Percentiles rank a stretch among this genome's conserved stretches.
phyloP scores from a whole-genome alignment of 371 early-diverging fungal species.

The Dichotomocladium elegans region DNA sequence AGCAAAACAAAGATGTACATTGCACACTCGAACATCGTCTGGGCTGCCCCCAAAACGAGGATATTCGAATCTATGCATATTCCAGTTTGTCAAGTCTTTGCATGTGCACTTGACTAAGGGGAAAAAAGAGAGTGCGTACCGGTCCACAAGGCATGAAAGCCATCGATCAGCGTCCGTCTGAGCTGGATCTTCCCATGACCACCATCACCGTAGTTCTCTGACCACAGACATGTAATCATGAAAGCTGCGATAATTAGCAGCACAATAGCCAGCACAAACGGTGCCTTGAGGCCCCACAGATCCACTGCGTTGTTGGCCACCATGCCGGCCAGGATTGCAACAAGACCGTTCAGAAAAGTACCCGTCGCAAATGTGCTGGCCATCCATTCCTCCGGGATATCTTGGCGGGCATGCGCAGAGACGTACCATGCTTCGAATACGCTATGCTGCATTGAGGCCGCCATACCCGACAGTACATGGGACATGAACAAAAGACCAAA shows the following conservation, averaged over 20 bases:
- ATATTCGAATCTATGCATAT: conserved; percentile 54
- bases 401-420: conserved; percentile 59
- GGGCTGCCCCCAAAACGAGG: conserved; percentile 63
- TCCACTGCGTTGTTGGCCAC: conserved; percentile 59
- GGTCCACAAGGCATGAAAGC: conserved; percentile 23
- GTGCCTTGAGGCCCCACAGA: conserved; percentile 53
- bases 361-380: conserved; percentile 67
- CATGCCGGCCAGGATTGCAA: conserved; percentile 69
- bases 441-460: conserved; percentile 67
- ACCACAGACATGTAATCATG: conserved; percentile 57
- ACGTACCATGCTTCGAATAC: conserved; percentile 86
- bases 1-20: conserved; percentile 82
- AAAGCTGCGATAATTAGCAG: conserved; percentile 43
- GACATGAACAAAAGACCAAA: conserved; percentile 58
- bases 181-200: conserved; percentile 21
- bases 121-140: conserved; percentile 23
- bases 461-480: conserved; percentile 65
- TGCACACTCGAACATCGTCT: conserved; percentile 72
- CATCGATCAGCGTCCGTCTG: conserved; percentile 7
- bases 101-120: too few species aligned
- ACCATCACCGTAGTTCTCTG: conserved; percentile 68
- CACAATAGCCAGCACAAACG: conserved; percentile 58
- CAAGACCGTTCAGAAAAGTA: conserved; percentile 68
- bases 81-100: too few species aligned
- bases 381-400: conserved; percentile 52